phyloP scores from a whole-genome alignment of 2,329 filamentous ascomycete genomes.

The Incumbomyces lentus region DNA sequence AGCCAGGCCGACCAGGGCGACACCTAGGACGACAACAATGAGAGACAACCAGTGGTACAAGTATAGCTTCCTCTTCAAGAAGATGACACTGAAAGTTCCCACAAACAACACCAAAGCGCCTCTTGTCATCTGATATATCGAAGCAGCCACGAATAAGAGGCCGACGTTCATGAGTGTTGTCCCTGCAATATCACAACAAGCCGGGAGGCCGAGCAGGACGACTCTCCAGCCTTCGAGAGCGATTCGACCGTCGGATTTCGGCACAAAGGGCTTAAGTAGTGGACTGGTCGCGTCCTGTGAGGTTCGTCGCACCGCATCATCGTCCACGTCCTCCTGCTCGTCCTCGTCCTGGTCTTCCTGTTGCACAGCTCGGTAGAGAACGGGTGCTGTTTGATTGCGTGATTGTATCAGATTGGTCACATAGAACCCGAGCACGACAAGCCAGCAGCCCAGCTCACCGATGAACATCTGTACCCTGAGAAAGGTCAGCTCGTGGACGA shows the following conservation, averaged over 20 bases:
- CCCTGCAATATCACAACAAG: conserved; percentile 85
- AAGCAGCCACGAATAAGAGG: conserved; percentile 83
- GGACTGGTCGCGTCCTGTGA: conserved; percentile 35
- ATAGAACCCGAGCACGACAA: conserved; percentile 64
- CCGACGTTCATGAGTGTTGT: conserved; percentile 98
- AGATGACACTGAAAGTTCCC: conserved; percentile 85
- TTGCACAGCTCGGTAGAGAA: conserved; percentile 55
- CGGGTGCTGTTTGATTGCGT: conserved; percentile 30
- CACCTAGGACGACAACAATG: conserved; percentile 75
- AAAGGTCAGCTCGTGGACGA: conserved; percentile 9
- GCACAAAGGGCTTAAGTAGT: conserved; percentile 43
- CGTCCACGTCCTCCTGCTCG: conserved; percentile 36
- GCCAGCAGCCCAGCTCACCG: conserved; percentile 91
- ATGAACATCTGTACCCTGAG: conserved; percentile 81
- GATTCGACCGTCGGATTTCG: conserved; percentile 46
- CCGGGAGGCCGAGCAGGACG: conserved; percentile 67
- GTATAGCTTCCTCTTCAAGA: conserved; percentile 67
- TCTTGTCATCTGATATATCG: conserved; percentile 97
- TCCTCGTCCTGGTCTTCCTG: conserved; percentile 32
- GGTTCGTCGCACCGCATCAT: conserved; percentile 28
- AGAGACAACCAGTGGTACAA: conserved; percentile 91
- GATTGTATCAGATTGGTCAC: conserved; percentile 44
- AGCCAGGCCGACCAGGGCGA: conserved; percentile 79
- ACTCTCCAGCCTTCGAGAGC: conserved; percentile 61
- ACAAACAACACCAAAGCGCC: conserved; percentile 93